Evolutionary conservation across 177 flowering plant genomes (phyloP).

Genomic region (Vitis hybrid): DNA sequence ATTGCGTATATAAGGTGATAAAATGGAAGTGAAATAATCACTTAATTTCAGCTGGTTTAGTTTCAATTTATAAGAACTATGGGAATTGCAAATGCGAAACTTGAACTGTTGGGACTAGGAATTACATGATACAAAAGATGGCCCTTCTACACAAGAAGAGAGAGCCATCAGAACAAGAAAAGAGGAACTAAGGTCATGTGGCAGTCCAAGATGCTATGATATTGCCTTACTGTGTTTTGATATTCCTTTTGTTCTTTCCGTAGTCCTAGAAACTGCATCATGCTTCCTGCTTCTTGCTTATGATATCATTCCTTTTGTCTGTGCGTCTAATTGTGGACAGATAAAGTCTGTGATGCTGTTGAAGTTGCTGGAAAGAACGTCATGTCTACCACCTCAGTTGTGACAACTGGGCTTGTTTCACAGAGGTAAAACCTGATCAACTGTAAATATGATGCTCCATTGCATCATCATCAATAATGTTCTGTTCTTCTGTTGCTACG

Average conservation of each 20-base stretch:
- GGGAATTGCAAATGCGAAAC: too few relatives aligned
- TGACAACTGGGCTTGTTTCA: slow-evolving; percentile 80
- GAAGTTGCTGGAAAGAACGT: slow-evolving; percentile 89
- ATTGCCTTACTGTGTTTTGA: not conserved
- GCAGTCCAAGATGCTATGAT: too few relatives aligned
- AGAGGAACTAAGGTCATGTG: too few relatives aligned
- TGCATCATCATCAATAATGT: not conserved
- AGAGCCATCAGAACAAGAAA: too few relatives aligned
- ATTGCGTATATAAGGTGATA: too few relatives aligned
- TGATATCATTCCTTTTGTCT: not conserved
- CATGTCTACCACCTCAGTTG: slow-evolving; percentile 78
- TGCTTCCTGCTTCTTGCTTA: not conserved
- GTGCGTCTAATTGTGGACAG: slow-evolving; percentile 26
- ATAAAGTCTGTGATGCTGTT: slow-evolving; percentile 81
- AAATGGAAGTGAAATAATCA: too few relatives aligned
- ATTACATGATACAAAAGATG: too few relatives aligned
- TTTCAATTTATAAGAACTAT: too few relatives aligned
- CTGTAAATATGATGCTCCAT: not conserved
- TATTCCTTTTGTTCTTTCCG: not conserved
- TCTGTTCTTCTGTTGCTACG: not conserved
- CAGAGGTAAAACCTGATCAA: slow-evolving; percentile 48
- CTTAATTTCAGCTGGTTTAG: too few relatives aligned
- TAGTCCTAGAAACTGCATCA: not conserved
- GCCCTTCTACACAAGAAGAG: too few relatives aligned
- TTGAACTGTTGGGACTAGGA: too few relatives aligned